Evolutionary conservation across 768 basidiomycete species (phyloP).

Genomic region (Pleurotus giganteus): DNA sequence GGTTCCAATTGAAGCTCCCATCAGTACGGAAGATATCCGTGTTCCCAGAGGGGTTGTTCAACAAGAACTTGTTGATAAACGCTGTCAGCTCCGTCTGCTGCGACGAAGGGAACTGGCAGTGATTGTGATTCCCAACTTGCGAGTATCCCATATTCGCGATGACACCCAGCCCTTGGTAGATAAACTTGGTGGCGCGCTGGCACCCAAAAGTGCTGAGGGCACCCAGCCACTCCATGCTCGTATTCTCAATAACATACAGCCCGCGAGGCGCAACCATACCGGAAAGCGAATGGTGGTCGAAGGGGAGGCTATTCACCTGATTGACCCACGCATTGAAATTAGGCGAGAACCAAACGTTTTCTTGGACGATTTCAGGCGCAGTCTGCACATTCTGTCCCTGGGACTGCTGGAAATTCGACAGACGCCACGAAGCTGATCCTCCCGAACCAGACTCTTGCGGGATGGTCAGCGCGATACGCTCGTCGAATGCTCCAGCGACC

Average conservation of each 20-base stretch:
- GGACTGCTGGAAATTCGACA: slow-evolving; percentile 44
- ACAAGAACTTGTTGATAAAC: slow-evolving; percentile 56
- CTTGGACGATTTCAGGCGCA: slow-evolving; percentile 54
- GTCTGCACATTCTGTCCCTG: slow-evolving; percentile 33
- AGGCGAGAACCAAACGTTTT: slow-evolving; percentile 63
- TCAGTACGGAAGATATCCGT: slow-evolving; percentile 42
- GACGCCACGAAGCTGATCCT: slow-evolving; percentile 58
- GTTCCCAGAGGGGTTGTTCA: slow-evolving; percentile 43
- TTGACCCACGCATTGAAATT: slow-evolving; percentile 46
- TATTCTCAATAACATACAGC: slow-evolving; percentile 53
- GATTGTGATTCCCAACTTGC: slow-evolving; percentile 51
- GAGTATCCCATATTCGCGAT: slow-evolving; percentile 48
- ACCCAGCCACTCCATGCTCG: slow-evolving; percentile 55
- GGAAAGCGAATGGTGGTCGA: slow-evolving; percentile 59
- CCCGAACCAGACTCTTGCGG: slow-evolving; percentile 65
- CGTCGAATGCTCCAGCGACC: slow-evolving; percentile 57
- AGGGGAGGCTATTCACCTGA: slow-evolving; percentile 44
- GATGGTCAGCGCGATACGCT: slow-evolving; percentile 56
- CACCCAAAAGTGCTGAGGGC: slow-evolving; percentile 49
- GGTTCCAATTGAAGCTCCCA: slow-evolving; percentile 21
- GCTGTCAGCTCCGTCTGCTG: slow-evolving; percentile 46
- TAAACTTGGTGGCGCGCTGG: slow-evolving; percentile 46
- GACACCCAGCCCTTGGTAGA: slow-evolving; percentile 50
- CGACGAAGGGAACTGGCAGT: slow-evolving; percentile 52
- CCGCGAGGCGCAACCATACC: slow-evolving; percentile 55